Conservation (phyloP, 176 grass and related monocot genomes). For the Raddia guianensis region DNA sequence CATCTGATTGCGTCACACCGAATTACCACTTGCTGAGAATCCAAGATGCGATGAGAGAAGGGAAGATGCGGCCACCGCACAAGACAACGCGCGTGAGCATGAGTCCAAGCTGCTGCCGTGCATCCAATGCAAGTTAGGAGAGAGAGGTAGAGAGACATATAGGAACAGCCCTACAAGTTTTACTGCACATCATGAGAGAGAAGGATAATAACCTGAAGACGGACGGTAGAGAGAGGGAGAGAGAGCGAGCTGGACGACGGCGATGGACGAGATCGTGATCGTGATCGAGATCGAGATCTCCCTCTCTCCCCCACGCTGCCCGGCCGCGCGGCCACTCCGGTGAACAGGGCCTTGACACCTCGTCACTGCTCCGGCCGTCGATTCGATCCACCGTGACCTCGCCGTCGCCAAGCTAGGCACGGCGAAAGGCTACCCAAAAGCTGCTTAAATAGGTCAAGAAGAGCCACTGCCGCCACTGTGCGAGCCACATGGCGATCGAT, state of each 20-base stretch:
- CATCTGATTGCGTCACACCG: neutral
- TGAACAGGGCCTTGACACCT: constrained; percentile 36
- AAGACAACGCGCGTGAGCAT: constrained; percentile 19
- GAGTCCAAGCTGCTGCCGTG: neutral
- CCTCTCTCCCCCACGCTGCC: neutral
- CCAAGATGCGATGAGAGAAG: too few relatives aligned
- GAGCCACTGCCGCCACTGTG: too few relatives aligned
- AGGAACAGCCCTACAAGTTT: neutral
- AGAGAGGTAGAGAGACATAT: neutral
- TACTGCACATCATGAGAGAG: neutral
- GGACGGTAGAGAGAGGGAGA: neutral
- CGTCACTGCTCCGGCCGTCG: neutral
- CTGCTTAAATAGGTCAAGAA: too few relatives aligned
- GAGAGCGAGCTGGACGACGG: neutral
- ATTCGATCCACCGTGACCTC: too few relatives aligned
- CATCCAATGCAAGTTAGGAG: neutral
- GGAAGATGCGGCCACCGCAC: constrained; percentile 15
- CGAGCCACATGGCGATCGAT: neutral
- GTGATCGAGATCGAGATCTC: neutral
- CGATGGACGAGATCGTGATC: neutral
- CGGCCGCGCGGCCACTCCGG: neutral
- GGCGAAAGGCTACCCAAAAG: constrained; percentile 7
- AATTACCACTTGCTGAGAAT: neutral
- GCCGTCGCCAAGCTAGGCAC: neutral
- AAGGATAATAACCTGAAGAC: neutral